Percentiles rank a stretch among this genome's conserved stretches.
phyloP scores from a whole-genome alignment of 1,139 yeast species.

The Spencermartinsiella ligniputridi region DNA sequence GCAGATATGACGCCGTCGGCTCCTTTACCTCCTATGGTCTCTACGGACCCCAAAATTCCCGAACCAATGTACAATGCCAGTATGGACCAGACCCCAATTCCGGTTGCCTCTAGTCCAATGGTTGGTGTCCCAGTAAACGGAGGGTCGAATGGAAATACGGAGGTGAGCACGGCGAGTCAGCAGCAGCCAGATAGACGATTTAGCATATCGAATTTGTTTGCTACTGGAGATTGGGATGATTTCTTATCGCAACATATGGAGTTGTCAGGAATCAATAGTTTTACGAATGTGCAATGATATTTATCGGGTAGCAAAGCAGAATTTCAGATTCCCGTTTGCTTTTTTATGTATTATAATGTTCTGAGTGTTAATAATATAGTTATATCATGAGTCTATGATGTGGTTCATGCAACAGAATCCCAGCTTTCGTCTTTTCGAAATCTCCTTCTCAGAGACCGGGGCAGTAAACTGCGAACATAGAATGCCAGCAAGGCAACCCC shows the following conservation, averaged over 20 bases:
- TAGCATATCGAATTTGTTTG: constrained; percentile 16
- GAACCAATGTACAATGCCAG: background rate
- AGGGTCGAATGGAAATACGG: no score
- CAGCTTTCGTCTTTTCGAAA: background rate
- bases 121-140: background rate
- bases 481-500: constrained; percentile 37
- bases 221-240: constrained; percentile 30
- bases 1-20: no score
- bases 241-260: constrained; percentile 28
- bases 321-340: background rate
- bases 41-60: background rate
- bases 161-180: no score
- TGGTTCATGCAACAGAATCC: background rate
- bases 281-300: constrained; percentile 14
- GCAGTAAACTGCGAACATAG: constrained; percentile 13
- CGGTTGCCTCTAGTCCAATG: no score
- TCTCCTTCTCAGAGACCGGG: background rate
- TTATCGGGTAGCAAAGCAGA: background rate
- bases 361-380: no score
- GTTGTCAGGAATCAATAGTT: constrained; percentile 27
- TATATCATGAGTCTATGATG: background rate
- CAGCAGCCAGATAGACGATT: constrained; percentile 6
- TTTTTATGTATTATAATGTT: no score
- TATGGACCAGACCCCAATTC: no score
- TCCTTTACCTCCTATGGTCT: background rate